Evolutionary conservation across 345 rosid genomes (phyloP).

Genomic region (Citrus sp.): DNA sequence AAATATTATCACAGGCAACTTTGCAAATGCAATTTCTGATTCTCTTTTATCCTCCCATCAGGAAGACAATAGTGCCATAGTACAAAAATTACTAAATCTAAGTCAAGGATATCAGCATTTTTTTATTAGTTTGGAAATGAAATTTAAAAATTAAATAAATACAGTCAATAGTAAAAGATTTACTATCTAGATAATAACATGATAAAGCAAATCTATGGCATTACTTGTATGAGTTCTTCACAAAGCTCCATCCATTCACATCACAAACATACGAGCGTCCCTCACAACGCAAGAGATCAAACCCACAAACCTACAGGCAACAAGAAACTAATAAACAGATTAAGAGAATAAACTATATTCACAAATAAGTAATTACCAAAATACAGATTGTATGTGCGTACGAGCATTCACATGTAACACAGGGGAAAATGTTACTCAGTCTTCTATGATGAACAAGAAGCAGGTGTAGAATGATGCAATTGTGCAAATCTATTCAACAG

Average conservation of each 20-base stretch:
- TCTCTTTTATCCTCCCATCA: not conserved
- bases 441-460: not conserved
- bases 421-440: not conserved
- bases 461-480: not conserved
- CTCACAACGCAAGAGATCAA: constrained; percentile 95
- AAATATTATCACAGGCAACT: not conserved
- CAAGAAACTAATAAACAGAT: not conserved
- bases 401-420: too few species aligned
- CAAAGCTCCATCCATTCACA: constrained; percentile 99
- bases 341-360: constrained; percentile 5
- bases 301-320: constrained; percentile 87
- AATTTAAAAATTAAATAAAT: not conserved
- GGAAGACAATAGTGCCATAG: not conserved
- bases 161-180: not conserved
- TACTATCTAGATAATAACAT: not conserved
- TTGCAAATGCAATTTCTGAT: not conserved
- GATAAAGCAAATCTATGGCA: constrained; percentile 10
- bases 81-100: not conserved
- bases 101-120: not conserved
- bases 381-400: not conserved
- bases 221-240: constrained; percentile 98
- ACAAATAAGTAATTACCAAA: not conserved
- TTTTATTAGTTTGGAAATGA: too few species aligned
- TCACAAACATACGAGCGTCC: constrained; percentile 98
- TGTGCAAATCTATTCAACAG: not conserved